A percentile compares a stretch with the other conserved stretches of the same genome.
Evolutionary conservation across 1,139 yeast genomes (phyloP).

Genomic region (Yamadazyma songkhlaensis): DNA sequence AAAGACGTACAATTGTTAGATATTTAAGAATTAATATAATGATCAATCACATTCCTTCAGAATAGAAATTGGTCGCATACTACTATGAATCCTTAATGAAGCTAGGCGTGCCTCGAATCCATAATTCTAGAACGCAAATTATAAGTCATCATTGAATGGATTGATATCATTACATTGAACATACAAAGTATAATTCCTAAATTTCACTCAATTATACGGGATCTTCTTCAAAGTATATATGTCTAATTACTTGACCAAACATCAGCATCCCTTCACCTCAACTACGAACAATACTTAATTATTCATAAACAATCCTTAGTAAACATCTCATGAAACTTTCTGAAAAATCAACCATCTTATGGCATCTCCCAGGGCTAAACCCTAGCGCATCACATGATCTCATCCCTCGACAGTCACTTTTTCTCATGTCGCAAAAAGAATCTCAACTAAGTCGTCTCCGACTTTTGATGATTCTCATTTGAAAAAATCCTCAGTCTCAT

Average conservation of each 20-base stretch:
- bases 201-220: neutral
- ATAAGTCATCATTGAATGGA: constrained; percentile 36
- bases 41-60: constrained; percentile 1
- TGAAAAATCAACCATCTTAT: neutral
- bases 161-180: neutral
- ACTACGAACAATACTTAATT: no score
- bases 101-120: constrained; percentile 49
- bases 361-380: neutral
- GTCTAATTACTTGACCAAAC: no score
- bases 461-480: constrained; percentile 3
- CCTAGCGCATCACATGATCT: neutral
- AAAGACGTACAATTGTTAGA: no score
- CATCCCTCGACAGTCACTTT: constrained; percentile 1
- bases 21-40: constrained; percentile 1
- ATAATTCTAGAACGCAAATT: constrained; percentile 53
- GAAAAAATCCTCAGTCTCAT: constrained; percentile 5
- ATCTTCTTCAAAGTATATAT: no score
- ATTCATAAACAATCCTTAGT: no score
- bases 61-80: constrained; percentile 41
- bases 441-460: neutral
- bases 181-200: neutral
- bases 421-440: neutral
- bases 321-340: neutral
- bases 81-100: constrained; percentile 31
- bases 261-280: no score